Base-by-base conservation (phyloP, 768 basidiomycete genomes). In the Hericium coralloides region DNA sequence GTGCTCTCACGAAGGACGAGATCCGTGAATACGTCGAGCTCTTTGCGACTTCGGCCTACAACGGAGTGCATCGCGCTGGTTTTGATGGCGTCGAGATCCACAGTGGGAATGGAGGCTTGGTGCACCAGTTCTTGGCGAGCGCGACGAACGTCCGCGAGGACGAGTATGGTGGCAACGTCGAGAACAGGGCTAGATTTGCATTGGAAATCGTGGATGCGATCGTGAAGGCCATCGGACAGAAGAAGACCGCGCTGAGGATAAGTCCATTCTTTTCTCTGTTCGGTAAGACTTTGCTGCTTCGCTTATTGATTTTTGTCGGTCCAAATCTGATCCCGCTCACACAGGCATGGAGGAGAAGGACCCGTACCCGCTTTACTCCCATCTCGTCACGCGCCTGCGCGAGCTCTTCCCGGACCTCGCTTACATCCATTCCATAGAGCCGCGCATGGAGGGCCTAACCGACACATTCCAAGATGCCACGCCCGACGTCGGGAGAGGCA, bases 381-480 rank as follows among this genome's bases (percentile, higher is more conserved):
- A 67, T 59, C 49, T 70, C 50, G 60, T 65, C 54, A 22, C 51
- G 12, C 25, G 65, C 36, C 20, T 72, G 48, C 59, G 56, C 17
- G 39, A 64, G 15, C 38, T 49, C 8, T 63, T 63, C 55, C 69
- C 70, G 26, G 26, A 49, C 14, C 49, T 49, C 1, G 49, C 49
- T 7, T 49, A 49, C 49, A 10, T 49, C 8, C 49, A 49, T 23
- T 15, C 18, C 23, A 17, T 49, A 10, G 49, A 49, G 49, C 49
- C 49, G 26, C 49, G 49, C 22, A 15, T 23, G 23, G 23, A 31
- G 15, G 18, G 18, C 8, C 26, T 23, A 15, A 20, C 18, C 18
- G 49, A 49, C 23, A 23, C 23, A 15, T 23, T 23, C 26, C 12
- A 15, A 15, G 49, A 49, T 12, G 20, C 49, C 18, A 45, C 17